phyloP scores from a whole-genome alignment of 2,329 filamentous ascomycete species.

The Phialemoniopsis sp. region DNA sequence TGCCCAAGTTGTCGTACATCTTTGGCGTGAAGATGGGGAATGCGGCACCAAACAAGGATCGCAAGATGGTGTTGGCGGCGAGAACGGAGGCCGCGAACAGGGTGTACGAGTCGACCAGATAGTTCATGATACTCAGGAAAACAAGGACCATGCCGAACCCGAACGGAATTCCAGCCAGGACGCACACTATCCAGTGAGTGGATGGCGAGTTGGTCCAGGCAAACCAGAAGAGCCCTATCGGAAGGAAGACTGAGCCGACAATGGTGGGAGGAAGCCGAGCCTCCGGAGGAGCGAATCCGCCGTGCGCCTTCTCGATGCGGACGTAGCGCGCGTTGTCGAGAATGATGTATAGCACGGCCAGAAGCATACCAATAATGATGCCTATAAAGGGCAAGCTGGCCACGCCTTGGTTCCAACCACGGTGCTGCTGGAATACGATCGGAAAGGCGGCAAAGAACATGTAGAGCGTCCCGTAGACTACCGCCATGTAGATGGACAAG shows the following conservation, averaged over 20 bases:
- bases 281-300: constrained; percentile 37
- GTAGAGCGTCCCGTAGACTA: constrained; percentile 50
- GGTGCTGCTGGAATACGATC: constrained; percentile 56
- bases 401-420: constrained; percentile 55
- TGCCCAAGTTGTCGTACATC: constrained; percentile 58
- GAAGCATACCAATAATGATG: constrained; percentile 58
- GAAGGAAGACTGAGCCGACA: constrained; percentile 44
- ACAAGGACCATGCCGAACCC: constrained; percentile 29
- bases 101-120: constrained; percentile 50
- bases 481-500: constrained; percentile 60
- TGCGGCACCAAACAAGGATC: constrained; percentile 52
- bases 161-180: constrained; percentile 31
- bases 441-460: constrained; percentile 52
- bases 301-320: constrained; percentile 7
- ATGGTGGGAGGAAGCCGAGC: constrained; percentile 47
- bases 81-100: constrained; percentile 59
- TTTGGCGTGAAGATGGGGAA: constrained; percentile 54
- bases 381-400: constrained; percentile 61
- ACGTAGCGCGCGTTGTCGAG: constrained; percentile 51
- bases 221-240: constrained; percentile 50
- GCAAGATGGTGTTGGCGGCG: constrained; percentile 58
- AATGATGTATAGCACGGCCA: constrained; percentile 49
- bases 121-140: constrained; percentile 50
- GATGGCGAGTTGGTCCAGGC: constrained; percentile 26
- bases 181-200: constrained; percentile 54